Conservation (phyloP, 1,284 basidiomycete genomes). For the Pterulicium gracile region DNA sequence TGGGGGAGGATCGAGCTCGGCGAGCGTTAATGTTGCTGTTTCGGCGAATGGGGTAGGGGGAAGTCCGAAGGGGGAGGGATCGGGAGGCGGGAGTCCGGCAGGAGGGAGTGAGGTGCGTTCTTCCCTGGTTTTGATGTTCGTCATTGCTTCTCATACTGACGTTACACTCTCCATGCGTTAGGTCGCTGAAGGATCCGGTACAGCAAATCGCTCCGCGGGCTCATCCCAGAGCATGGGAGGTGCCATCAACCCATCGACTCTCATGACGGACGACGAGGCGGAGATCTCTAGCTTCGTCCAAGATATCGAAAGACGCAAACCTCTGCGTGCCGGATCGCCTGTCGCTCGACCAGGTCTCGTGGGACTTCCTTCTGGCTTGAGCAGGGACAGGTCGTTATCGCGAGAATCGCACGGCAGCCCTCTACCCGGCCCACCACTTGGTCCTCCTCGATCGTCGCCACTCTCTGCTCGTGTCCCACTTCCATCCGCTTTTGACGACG, state of each 20-base stretch:
- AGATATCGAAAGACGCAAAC: slow-evolving; percentile 1
- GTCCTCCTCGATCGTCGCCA: background rate
- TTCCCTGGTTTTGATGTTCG: background rate
- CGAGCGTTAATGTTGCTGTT: background rate
- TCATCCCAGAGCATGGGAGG: too few relatives aligned
- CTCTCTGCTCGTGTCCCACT: background rate
- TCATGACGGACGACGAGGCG: slow-evolving; percentile 3
- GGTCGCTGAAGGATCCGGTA: too few relatives aligned
- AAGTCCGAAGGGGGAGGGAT: background rate
- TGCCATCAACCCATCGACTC: background rate
- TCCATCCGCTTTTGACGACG: background rate
- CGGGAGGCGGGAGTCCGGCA: background rate
- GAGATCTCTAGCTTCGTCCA: background rate
- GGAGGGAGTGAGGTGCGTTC: background rate
- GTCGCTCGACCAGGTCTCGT: background rate
- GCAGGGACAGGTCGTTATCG: background rate
- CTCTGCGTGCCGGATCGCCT: background rate
- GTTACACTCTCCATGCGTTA: too few relatives aligned
- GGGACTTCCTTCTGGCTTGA: background rate
- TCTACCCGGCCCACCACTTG: background rate
- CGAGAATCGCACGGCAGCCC: background rate
- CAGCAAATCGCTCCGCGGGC: too few relatives aligned
- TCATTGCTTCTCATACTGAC: too few relatives aligned
- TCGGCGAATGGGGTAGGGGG: background rate
- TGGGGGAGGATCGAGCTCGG: background rate